These are phyloP conservation scores for Penicillium sp. DNA, from an alignment of 2,329 filamentous ascomycete species.

Conservation along the genomic window DNA sequence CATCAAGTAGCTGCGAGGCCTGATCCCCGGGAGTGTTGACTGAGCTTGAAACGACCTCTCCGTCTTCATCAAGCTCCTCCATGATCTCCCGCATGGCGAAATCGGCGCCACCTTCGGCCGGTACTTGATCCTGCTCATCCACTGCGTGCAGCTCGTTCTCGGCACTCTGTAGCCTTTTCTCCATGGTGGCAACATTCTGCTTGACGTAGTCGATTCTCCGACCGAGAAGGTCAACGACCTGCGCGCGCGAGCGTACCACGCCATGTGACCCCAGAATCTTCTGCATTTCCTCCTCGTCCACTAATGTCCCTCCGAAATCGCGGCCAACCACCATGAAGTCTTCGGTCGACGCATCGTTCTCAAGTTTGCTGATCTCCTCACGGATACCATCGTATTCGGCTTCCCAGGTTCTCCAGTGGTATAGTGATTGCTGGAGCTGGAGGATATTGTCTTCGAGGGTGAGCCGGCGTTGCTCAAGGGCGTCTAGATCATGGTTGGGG, in stretches of 20 bases:
- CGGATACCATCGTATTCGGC: constrained; percentile 88
- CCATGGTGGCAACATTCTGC: constrained; percentile 75
- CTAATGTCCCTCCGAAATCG: constrained; percentile 51
- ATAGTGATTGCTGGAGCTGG: constrained; percentile 74
- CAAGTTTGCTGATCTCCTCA: constrained; percentile 71
- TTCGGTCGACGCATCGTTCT: constrained; percentile 53
- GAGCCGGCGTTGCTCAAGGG: constrained; percentile 76
- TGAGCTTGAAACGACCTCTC: constrained; percentile 74
- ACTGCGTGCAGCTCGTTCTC: constrained; percentile 70
- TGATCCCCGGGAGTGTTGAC: constrained; percentile 70
- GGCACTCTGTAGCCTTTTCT: constrained; percentile 70
- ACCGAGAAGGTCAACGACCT: constrained; percentile 70
- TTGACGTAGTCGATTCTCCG: constrained; percentile 88
- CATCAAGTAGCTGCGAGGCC: constrained; percentile 70
- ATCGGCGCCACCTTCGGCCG: constrained; percentile 65
- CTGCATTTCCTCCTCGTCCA: constrained; percentile 58
- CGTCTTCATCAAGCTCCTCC: constrained; percentile 89
- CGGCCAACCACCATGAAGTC: constrained; percentile 56
- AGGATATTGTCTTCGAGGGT: constrained; percentile 70
- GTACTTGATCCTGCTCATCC: constrained; percentile 63
- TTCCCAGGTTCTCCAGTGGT: constrained; percentile 89
- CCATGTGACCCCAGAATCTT: constrained; percentile 55
- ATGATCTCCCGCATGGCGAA: constrained; percentile 87
- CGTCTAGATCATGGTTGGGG: constrained; percentile 59
- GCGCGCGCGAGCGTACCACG: constrained; percentile 58